Conservation (phyloP, 1,284 basidiomycete genomes). For the Inonotus hispidus region DNA sequence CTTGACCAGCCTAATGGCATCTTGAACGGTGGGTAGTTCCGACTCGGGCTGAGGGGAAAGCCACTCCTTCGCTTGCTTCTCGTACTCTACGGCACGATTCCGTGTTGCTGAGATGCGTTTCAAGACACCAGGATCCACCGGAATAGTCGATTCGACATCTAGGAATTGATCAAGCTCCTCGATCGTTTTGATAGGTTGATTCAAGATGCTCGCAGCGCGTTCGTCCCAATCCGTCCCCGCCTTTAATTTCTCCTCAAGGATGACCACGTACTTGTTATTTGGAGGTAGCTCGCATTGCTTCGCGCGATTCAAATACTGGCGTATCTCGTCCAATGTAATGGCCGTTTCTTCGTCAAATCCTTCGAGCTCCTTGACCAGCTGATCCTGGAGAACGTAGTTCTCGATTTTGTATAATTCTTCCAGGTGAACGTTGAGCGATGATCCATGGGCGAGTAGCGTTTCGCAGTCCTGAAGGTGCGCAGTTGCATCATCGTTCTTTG, state of each 20-base stretch:
- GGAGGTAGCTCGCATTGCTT: constrained; percentile 57
- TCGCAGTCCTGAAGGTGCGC: constrained; percentile 64
- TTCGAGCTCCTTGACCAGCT: constrained; percentile 63
- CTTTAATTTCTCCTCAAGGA: constrained; percentile 51
- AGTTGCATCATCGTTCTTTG: constrained; percentile 42
- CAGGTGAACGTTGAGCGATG: constrained; percentile 72
- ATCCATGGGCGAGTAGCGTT: constrained; percentile 59
- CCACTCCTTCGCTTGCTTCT: constrained; percentile 71
- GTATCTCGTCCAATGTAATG: constrained; percentile 64
- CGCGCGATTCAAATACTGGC: constrained; percentile 60
- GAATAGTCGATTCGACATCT: constrained; percentile 52
- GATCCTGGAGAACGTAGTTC: constrained; percentile 68
- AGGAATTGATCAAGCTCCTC: constrained; percentile 66
- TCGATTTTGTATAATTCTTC: constrained; percentile 71
- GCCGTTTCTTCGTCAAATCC: constrained; percentile 45
- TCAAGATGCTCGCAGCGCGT: constrained; percentile 54
- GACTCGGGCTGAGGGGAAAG: constrained; percentile 46
- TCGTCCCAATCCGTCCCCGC: constrained; percentile 70
- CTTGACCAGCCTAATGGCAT: constrained; percentile 60
- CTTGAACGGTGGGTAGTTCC: constrained; percentile 54
- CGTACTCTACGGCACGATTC: constrained; percentile 65
- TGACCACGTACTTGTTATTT: constrained; percentile 55
- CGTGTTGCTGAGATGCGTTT: constrained; percentile 55
- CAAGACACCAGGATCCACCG: constrained; percentile 56
- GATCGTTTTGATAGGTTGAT: constrained; percentile 62